Base-by-base conservation (phyloP, 805 yeast genomes). In the Yamadazyma tumulicola region DNA sequence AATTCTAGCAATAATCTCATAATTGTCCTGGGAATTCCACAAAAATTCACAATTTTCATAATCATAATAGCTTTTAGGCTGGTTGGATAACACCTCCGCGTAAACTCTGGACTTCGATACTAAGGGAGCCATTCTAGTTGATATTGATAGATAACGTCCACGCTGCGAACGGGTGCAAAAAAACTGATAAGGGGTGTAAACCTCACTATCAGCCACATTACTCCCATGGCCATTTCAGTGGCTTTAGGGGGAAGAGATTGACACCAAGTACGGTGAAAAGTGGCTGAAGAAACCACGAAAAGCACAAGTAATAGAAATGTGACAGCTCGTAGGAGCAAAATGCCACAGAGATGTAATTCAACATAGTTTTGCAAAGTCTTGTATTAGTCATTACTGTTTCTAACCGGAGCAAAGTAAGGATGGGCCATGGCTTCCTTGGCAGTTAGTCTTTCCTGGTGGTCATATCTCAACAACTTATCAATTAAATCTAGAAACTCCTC, bases 361-460 rank as follows among this genome's bases (percentile, higher is more conserved):
- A n/a, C n/a, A n/a, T n/a, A n/a, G n/a, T n/a, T n/a, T n/a, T n/a
- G n/a, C n/a, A n/a, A n/a, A n/a, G n/a, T n/a, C 23, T 9, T 20
- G 8, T 20, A 26, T 26, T 26, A 26, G 7, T 26, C 29, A 26
- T 26, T 26, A 26, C 9, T 6, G 14, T 29, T 29, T 21, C 52
- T 49, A 3, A 56, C 43, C 3, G 54, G 52, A 36, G 51, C 49
- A 60, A 83, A 81, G 54, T 80, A 83, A 8, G 69, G 67, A 61
- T 88, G 96, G 3, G 57, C 74, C 87, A 86, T 77, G 12, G 96
- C 94, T 57, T 88, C 96, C 56, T 74, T 68, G 2, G 96, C 96
- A 4, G 96, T 88, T 39, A 85, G 68, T 52, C 96, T 75, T 51
- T 81, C 85, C 56, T 82, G 89, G 55, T 88, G 96, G 55, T 88